Evolutionary conservation across 2,329 filamentous ascomycete genomes (phyloP), one percentile per base, ranked within the genome.

Genomic region (Trichoderma sp.): DNA sequence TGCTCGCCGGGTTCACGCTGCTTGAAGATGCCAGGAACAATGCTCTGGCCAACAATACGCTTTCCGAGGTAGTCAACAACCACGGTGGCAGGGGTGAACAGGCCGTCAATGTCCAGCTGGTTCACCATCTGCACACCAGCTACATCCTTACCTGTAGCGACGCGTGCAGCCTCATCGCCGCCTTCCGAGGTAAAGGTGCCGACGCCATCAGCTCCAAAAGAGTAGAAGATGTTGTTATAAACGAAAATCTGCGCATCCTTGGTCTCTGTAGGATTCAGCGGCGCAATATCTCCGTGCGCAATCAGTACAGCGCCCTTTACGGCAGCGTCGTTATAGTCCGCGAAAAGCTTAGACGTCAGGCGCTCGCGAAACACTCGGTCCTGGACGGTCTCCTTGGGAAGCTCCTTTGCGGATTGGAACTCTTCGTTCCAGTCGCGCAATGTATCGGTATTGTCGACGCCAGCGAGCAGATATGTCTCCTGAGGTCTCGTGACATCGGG

Each of bases 171-270:
- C 82, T 99, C 96, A 73, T 99, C 95, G 24, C 96, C 96, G 73
- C 96, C 96, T 82, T 99, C 96, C 3, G 92, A 94, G 13, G 94
- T 94, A 80, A 99, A 99, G 19, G 96, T 99, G 55, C 96, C 95
- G 57, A 98, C 96, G 64, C 96, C 96, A 79, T 99, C 96, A 56
- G 96, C 95, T 72, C 96, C 96, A 75, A 97, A 98, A 0, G 96
- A 98, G 84, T 97, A 99, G 84, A 99, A 99, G 74, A 99, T 94
- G 81, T 99, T 99, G 85, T 98, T 98, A 85, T 98, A 97, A 29
- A 99, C 95, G 76, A 97, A 99, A 73, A 99, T 99, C 79, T 99
- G 96, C 4, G 96, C 96, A 79, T 99, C 95, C 73, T 87, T 89
- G 72, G 87, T 90, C 82, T 99, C 96, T 0, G 95, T 98, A 7